Base-by-base conservation (phyloP, 805 yeast genomes). In the Sugiyamaella boreocaroliniensis region DNA sequence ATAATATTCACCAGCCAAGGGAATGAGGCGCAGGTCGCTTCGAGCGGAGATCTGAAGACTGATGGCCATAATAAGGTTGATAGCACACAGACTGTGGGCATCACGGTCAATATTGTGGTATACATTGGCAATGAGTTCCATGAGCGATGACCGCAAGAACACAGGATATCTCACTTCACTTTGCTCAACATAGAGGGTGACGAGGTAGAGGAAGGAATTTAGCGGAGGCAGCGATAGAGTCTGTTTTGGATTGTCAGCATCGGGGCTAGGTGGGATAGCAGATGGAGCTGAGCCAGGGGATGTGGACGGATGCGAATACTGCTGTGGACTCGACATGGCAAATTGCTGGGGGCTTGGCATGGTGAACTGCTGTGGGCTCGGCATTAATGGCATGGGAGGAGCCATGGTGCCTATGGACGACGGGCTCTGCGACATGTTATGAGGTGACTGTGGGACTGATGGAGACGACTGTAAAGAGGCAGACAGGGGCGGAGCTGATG, bases 31-130 rank as follows among this genome's bases (percentile, higher is more conserved):
- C 29, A 51, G 29, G 29, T 51, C 55, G n/a, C 16, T 46, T 15
- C 51, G 51, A 20, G 55, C 48, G n/a, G 55, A 49, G 4, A 51
- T 51, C 47, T 51, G 55, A 9, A 51, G 43, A 14, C 55, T 43
- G 26, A 51, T 51, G 12, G 55, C 55, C 51, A 51, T 51, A 18
- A 51, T 45, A 11, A 51, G 41, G 40, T 51, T 51, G 26, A 51
- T 43, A 9, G 43, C 26, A 18, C 51, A 48, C 29, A 51, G 22
- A 26, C 55, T 51, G 49, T 51, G 51, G 12, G 46, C 48, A 48
- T 51, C 55, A 15, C 49, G 20, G 20, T 41, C 37, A 29, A 51
- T 43, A 18, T 51, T 51, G 34, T 51, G 50, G 40, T 51, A 51
- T 4, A 51, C 55, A 41, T 51, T 43, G 12, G 55, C 55, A 19